These are phyloP conservation scores for Cyberlindnera maclurae DNA, from an alignment of 805 yeast genomes.

Conservation along the genomic window DNA sequence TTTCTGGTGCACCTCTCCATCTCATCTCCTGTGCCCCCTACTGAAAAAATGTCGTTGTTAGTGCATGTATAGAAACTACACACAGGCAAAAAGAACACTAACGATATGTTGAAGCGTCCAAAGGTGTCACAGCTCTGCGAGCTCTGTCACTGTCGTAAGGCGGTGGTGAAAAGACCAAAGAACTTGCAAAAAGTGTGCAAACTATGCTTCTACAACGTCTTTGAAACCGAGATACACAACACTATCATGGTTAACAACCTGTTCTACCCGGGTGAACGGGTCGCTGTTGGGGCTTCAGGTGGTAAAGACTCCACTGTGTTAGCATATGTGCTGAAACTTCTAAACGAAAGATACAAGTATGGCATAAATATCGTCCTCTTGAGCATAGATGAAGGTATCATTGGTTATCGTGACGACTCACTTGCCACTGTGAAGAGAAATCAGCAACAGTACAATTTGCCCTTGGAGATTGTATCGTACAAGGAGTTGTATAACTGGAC, in stretches of 20 bases:
- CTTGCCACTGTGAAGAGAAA: slow-evolving; percentile 94
- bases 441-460: slow-evolving; percentile 76
- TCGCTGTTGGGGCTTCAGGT: slow-evolving; percentile 98
- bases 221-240: slow-evolving; percentile 92
- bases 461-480: slow-evolving; percentile 75
- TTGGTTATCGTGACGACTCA: slow-evolving; percentile 95
- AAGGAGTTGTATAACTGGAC: slow-evolving; percentile 93
- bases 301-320: slow-evolving; percentile 97
- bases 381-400: slow-evolving; percentile 93
- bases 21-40: no score
- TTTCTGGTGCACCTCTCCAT: no score
- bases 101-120: slow-evolving; percentile 9
- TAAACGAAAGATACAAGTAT: slow-evolving; percentile 83
- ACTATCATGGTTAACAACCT: slow-evolving; percentile 68
- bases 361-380: slow-evolving; percentile 79
- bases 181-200: slow-evolving; percentile 86
- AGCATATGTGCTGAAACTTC: slow-evolving; percentile 77
- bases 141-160: slow-evolving; percentile 73
- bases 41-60: no score
- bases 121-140: slow-evolving; percentile 58
- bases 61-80: no score
- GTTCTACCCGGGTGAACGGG: slow-evolving; percentile 74
- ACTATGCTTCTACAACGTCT: slow-evolving; percentile 80
- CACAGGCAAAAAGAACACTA: no score
- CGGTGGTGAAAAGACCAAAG: slow-evolving; percentile 87